These are phyloP conservation scores for Kwoniella heveanensis DNA, from an alignment of 768 basidiomycete genomes.

Conservation along the genomic window DNA sequence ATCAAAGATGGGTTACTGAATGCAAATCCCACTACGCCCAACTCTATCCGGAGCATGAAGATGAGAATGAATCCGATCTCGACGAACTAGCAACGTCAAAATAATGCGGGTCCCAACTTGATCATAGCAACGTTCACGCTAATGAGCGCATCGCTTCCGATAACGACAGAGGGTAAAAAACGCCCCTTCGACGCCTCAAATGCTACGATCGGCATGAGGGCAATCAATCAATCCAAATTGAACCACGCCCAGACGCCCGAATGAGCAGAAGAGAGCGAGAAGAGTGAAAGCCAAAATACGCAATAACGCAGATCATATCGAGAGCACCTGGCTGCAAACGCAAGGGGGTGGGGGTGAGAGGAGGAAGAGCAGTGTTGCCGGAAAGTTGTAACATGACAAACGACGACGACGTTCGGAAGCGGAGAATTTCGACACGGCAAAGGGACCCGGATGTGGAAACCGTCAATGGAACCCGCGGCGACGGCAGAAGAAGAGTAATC, in stretches of 20 bases:
- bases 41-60: neutral
- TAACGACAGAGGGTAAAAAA: conserved; percentile 6
- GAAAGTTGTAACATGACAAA: neutral
- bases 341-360: no score
- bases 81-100: conserved; percentile 8
- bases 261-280: no score
- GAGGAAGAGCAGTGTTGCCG: no score
- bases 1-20: neutral
- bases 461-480: neutral
- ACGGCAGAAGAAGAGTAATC: neutral
- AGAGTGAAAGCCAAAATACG: neutral
- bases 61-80: conserved; percentile 5
- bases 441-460: conserved; percentile 29
- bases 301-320: conserved; percentile 1
- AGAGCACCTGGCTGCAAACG: no score
- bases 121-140: conserved; percentile 1
- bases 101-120: neutral
- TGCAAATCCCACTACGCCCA: neutral
- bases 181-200: conserved; percentile 7
- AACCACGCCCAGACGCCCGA: conserved; percentile 9
- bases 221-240: neutral
- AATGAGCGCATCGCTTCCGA: conserved; percentile 9
- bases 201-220: conserved; percentile 4
- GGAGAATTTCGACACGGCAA: conserved; percentile 24
- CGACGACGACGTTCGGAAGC: conserved; percentile 17